Base-by-base conservation (phyloP, 495 filamentous ascomycete genomes). In the Recurvomyces mirabilis region DNA sequence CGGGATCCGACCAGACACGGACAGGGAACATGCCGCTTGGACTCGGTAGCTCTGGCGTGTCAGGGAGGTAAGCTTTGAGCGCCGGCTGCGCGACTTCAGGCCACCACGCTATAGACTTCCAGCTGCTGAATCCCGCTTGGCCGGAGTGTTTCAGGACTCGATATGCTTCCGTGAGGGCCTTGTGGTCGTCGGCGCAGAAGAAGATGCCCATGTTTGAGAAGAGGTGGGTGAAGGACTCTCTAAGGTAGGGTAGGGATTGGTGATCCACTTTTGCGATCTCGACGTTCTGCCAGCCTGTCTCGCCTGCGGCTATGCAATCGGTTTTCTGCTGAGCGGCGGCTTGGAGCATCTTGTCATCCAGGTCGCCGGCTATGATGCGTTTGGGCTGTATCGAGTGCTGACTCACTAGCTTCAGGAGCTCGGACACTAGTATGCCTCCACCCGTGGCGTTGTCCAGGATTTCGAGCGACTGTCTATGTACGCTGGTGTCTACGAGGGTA, bases 121-220 rank as follows among this genome's bases (percentile, higher is more conserved):
- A 47, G 24, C 24, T 19, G 1, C 36, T 41, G 28, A 47, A 41
- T 18, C 45, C 37, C 5, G 37, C 45, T 1, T 14, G 15, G 5
- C 45, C 45, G 2, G 20, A 26, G 10, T 14, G 20, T 14, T 4
- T 33, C 7, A 47, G 20, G 4, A 31, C 28, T 3, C 38, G 45
- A 22, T 37, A 31, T 12, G 45, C 26, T 19, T 40, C 36, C 3
- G 12, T 12, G 7, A 47, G 28, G 1, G 45, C 35, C 1, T 9
- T 15, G 2, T 10, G 24, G 22, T 41, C 38, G 38, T 40, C 24
- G 1, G 17, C 25, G 38, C 35, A 51, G 20, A 68, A 71, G 58
- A 71, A 70, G 53, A 61, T 84, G 44, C 75, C 81, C 2, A 86
- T 82, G 61, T 84, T 81, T 75, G 61, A 86, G 19, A 84, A 84